phyloP scores from a whole-genome alignment of 768 basidiomycete species.

The Inosperma sp. region DNA sequence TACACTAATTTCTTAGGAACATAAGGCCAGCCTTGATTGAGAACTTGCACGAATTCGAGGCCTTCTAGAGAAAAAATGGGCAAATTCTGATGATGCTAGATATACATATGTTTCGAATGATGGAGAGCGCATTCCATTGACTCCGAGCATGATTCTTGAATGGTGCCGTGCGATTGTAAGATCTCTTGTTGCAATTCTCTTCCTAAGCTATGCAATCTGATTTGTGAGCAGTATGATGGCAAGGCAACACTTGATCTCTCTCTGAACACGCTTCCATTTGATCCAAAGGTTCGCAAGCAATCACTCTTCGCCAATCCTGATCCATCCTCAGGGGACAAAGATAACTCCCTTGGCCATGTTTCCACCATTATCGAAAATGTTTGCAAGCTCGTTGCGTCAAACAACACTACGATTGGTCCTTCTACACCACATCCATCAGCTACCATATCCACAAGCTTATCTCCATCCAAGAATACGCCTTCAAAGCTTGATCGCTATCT shows the following conservation, averaged over 20 bases:
- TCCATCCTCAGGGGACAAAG: neutral
- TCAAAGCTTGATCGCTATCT: conserved; percentile 11
- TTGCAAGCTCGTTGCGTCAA: neutral
- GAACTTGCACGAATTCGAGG: conserved; percentile 9
- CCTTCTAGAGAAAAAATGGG: conserved; percentile 12
- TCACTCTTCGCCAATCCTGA: conserved; percentile 5
- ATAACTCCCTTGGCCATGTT: neutral
- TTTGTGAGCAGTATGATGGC: conserved; percentile 12
- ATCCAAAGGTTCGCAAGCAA: conserved; percentile 2
- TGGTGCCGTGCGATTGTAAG: conserved; percentile 14
- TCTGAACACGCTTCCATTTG: conserved; percentile 10
- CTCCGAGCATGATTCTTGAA: conserved; percentile 12
- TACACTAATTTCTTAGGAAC: conserved; percentile 5
- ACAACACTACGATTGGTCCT: neutral
- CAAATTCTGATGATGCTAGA: conserved; percentile 6
- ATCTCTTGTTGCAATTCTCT: neutral
- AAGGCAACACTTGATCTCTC: neutral
- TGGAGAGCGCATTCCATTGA: conserved; percentile 9
- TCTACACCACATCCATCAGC: neutral
- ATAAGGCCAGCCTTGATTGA: neutral
- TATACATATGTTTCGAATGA: conserved; percentile 8
- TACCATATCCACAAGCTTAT: neutral
- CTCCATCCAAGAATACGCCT: conserved; percentile 9
- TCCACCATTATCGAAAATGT: conserved; percentile 1
- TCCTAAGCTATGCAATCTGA: no score